phyloP scores from a whole-genome alignment of 2,329 filamentous ascomycete species.

The Fusarium sp. region DNA sequence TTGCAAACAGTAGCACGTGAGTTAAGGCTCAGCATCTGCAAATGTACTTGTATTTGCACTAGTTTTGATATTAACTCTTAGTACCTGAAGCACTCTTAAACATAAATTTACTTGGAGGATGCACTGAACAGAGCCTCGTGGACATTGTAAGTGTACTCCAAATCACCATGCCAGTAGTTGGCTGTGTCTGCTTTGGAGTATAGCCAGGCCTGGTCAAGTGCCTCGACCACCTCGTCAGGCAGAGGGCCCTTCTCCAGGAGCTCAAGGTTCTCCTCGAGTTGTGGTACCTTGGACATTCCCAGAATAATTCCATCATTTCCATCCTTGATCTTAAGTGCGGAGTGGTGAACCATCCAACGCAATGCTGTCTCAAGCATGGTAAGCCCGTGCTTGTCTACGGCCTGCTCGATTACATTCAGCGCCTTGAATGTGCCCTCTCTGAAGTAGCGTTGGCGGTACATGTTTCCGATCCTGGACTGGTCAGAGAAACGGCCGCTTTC shows the following conservation, averaged over 20 bases:
- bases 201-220: conserved; percentile 82
- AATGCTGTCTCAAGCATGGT: conserved; percentile 80
- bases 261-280: conserved; percentile 70
- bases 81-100: neutral
- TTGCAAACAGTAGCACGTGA: conserved; percentile 18
- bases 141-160: conserved; percentile 77
- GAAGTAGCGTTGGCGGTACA: conserved; percentile 79
- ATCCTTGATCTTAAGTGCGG: conserved; percentile 64
- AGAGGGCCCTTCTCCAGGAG: conserved; percentile 77
- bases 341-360: conserved; percentile 81
- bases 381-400: conserved; percentile 75
- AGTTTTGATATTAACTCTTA: neutral
- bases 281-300: conserved; percentile 68
- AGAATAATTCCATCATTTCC: conserved; percentile 72
- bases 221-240: conserved; percentile 80
- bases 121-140: conserved; percentile 68
- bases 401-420: conserved; percentile 75
- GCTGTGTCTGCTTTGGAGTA: conserved; percentile 71
- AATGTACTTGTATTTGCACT: neutral
- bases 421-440: conserved; percentile 74
- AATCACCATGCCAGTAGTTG: conserved; percentile 70
- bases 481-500: conserved; percentile 78
- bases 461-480: conserved; percentile 62
- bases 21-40: neutral
- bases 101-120: conserved; percentile 56